Percentiles rank a stretch among this genome's conserved stretches.
Conservation (phyloP, 176 grass and related monocot species). For the Triticum turgidum region DNA sequence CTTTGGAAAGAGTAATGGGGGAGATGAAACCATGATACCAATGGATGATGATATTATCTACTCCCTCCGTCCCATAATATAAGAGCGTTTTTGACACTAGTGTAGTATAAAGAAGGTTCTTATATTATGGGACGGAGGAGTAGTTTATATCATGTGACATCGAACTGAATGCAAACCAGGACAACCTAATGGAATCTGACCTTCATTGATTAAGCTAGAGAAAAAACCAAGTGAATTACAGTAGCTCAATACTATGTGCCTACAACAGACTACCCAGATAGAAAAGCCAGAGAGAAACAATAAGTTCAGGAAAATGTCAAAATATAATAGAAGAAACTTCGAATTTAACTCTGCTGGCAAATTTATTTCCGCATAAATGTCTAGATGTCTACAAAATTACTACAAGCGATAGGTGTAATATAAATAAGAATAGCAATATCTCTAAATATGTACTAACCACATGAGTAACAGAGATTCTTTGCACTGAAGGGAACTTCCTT, state of each 20-base stretch:
- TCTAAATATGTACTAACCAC: constrained; percentile 55
- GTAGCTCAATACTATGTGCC: neutral
- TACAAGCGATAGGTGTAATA: constrained; percentile 15
- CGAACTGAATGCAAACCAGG: constrained; percentile 2
- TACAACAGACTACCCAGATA: neutral
- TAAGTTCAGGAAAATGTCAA: constrained; percentile 19
- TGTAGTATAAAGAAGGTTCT: too few species aligned
- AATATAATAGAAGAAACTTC: constrained; percentile 3
- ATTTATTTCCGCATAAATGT: neutral
- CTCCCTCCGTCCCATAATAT: too few species aligned
- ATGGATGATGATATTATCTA: neutral
- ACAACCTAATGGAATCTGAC: constrained; percentile 21
- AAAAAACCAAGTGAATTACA: constrained; percentile 13
- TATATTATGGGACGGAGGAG: too few species aligned
- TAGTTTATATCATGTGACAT: neutral
- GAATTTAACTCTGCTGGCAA: neutral
- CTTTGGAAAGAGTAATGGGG: neutral
- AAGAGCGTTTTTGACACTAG: too few species aligned
- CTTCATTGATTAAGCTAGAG: neutral
- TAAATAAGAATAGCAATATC: constrained; percentile 8
- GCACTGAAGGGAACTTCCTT: constrained; percentile 64
- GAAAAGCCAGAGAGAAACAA: constrained; percentile 1
- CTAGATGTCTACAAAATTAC: constrained; percentile 11
- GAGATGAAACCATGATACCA: neutral
- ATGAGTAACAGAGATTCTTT: constrained; percentile 85